Evolutionary conservation across 1,284 basidiomycete species (phyloP).

Genomic region (Papiliotrema fonsecae): DNA sequence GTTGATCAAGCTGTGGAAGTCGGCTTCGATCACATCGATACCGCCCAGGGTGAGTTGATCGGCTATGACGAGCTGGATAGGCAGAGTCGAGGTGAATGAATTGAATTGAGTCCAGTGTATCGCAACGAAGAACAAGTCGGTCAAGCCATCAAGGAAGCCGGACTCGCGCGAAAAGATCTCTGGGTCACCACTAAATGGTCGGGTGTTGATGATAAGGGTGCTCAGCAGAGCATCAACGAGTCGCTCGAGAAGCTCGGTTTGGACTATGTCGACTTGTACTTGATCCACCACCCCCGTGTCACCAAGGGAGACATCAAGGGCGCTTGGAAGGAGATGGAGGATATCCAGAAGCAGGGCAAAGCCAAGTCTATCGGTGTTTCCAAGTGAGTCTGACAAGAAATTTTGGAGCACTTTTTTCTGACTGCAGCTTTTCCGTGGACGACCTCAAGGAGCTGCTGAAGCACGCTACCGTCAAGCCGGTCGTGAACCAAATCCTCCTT

Average conservation of each 20-base stretch:
- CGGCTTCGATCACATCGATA: constrained; percentile 47
- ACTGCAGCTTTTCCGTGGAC: constrained; percentile 53
- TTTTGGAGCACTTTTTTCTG: neutral
- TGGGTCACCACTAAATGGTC: constrained; percentile 61
- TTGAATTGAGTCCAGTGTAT: constrained; percentile 16
- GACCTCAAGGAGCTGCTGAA: constrained; percentile 57
- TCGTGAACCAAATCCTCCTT: constrained; percentile 68
- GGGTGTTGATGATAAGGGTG: constrained; percentile 54
- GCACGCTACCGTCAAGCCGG: constrained; percentile 58
- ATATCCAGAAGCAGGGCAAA: constrained; percentile 56
- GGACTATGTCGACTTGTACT: constrained; percentile 65
- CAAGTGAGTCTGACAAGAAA: constrained; percentile 53
- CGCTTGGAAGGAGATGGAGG: constrained; percentile 61
- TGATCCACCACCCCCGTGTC: constrained; percentile 54
- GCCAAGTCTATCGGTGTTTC: constrained; percentile 70
- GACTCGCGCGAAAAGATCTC: constrained; percentile 50
- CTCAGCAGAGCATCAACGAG: constrained; percentile 55
- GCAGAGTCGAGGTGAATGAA: neutral
- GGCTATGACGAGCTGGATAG: too few relatives aligned
- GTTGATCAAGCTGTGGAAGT: constrained; percentile 42
- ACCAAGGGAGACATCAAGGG: constrained; percentile 55
- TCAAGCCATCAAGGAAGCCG: constrained; percentile 48
- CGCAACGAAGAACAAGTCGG: constrained; percentile 50
- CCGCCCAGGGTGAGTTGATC: constrained; percentile 35
- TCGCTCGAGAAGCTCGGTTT: constrained; percentile 63